Conservation (phyloP, 441 rosid genomes). For the Croton laevigatus region DNA sequence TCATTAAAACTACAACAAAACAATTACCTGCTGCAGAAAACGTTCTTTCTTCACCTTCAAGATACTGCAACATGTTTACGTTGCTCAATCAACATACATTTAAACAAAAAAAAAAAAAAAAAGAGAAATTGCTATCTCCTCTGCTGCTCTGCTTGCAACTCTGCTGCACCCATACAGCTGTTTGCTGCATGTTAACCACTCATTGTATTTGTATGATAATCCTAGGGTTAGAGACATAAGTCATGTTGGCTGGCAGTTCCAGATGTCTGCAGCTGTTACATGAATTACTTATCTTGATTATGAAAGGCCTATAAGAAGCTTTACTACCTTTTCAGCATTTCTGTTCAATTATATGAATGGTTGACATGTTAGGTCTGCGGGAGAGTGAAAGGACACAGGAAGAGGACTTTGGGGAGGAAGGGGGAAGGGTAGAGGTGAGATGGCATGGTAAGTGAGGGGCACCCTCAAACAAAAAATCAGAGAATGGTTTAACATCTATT, state of each 20-base stretch:
- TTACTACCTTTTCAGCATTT: too few species aligned
- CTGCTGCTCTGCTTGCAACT: neutral
- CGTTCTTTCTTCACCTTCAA: neutral
- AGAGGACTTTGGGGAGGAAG: too few species aligned
- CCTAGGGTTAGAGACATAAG: neutral
- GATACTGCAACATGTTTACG: neutral
- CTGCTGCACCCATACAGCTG: neutral
- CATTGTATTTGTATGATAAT: neutral
- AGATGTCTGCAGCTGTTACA: constrained; percentile 3
- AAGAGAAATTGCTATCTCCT: neutral
- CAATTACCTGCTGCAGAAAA: neutral
- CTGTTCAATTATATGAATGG: too few species aligned
- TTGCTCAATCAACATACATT: neutral
- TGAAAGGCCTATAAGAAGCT: too few species aligned
- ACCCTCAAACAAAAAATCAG: neutral
- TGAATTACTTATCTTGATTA: neutral
- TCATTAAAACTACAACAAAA: neutral
- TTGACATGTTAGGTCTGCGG: too few species aligned
- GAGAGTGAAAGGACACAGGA: too few species aligned
- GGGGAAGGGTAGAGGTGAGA: neutral
- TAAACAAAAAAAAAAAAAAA: too few species aligned
- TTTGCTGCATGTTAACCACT: too few species aligned
- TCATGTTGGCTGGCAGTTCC: neutral
- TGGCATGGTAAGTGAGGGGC: neutral
- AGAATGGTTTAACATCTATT: neutral